A percentile compares a stretch with the other conserved stretches of the same genome.
Evolutionary conservation across 768 basidiomycete species (phyloP).

Genomic region (Lentinula edodes): DNA sequence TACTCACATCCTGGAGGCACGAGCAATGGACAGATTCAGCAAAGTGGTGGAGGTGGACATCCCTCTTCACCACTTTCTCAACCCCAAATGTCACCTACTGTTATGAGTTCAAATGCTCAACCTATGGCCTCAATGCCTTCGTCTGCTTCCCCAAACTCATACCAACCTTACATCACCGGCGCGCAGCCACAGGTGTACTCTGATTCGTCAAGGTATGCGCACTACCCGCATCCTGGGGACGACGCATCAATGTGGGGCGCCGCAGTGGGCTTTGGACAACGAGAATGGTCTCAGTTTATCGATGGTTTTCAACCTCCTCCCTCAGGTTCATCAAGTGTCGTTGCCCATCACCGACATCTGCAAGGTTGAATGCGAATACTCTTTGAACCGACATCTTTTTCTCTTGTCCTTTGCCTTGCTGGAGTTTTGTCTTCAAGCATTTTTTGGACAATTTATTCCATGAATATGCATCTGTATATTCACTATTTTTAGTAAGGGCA

Average conservation of each 20-base stretch:
- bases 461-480: neutral
- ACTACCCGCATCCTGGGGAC: conserved; percentile 50
- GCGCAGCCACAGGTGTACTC: conserved; percentile 30
- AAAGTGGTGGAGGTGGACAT: conserved; percentile 12
- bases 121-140: conserved; percentile 15
- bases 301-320: conserved; percentile 51
- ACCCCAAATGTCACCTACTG: conserved; percentile 19
- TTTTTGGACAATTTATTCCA: neutral
- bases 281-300: conserved; percentile 66
- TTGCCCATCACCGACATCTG: conserved; percentile 5
- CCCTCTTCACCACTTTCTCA: conserved; percentile 17
- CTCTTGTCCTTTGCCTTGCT: neutral
- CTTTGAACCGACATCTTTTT: neutral
- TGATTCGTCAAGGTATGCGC: conserved; percentile 33
- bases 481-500: too few relatives aligned
- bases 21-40: conserved; percentile 10
- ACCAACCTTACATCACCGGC: conserved; percentile 14
- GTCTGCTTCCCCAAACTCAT: conserved; percentile 18
- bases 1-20: conserved; percentile 13
- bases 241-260: conserved; percentile 72
- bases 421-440: neutral
- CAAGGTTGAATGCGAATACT: neutral
- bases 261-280: conserved; percentile 66
- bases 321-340: neutral
- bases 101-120: conserved; percentile 13